Evolutionary conservation across 1,139 yeast genomes (phyloP).

Genomic region (Yamadazyma oceani): DNA sequence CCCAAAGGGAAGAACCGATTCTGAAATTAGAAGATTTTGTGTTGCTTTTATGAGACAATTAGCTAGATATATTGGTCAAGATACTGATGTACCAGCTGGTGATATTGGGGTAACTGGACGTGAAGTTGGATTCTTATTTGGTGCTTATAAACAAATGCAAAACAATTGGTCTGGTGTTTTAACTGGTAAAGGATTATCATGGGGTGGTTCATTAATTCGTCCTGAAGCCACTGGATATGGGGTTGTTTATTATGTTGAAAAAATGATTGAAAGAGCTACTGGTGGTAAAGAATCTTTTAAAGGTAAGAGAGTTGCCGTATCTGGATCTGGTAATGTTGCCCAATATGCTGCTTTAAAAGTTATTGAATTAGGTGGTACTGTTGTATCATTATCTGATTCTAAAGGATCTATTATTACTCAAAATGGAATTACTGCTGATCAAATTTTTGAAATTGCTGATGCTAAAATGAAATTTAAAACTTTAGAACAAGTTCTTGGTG

Average conservation of each 20-base stretch:
- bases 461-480: slow-evolving; percentile 83
- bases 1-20: slow-evolving; percentile 91
- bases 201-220: slow-evolving; percentile 99
- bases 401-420: slow-evolving; percentile 82
- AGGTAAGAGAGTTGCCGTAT: slow-evolving; percentile 93
- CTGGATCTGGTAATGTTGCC: slow-evolving; percentile 99
- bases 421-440: slow-evolving; percentile 79
- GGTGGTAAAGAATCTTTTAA: slow-evolving; percentile 83
- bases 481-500: slow-evolving; percentile 62
- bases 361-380: slow-evolving; percentile 94
- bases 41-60: slow-evolving; percentile 93
- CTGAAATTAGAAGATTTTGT: slow-evolving; percentile 96
- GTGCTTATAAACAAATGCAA: slow-evolving; percentile 91
- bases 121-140: slow-evolving; percentile 82
- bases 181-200: slow-evolving; percentile 95
- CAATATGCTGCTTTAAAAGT: slow-evolving; percentile 98
- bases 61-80: slow-evolving; percentile 93
- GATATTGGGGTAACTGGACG: slow-evolving; percentile 97
- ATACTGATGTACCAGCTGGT: slow-evolving; percentile 97
- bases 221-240: slow-evolving; percentile 99
- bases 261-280: slow-evolving; percentile 94
- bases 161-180: slow-evolving; percentile 96
- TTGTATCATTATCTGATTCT: slow-evolving; percentile 91
- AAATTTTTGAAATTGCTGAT: slow-evolving; percentile 71
- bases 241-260: slow-evolving; percentile 92